These are phyloP conservation scores for Aureobasidium sp. DNA, from an alignment of 2,329 filamentous ascomycete species.

Conservation along the genomic window DNA sequence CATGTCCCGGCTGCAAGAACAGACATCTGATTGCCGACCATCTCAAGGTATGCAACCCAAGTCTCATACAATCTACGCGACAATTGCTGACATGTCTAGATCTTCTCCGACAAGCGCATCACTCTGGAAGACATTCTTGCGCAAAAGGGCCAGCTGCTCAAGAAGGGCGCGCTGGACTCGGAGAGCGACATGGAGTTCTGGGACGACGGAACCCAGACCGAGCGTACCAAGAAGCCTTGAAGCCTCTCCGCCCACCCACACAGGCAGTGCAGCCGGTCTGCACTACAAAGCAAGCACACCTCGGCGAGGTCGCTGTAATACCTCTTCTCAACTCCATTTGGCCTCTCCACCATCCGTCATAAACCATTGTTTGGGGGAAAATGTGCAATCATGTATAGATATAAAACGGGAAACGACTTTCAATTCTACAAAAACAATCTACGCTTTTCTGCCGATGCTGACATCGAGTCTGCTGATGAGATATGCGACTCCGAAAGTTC, in stretches of 20 bases:
- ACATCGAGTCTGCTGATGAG: constrained; percentile 70
- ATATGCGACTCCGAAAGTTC: constrained; percentile 70
- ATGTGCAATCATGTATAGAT: neutral
- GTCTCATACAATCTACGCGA: neutral
- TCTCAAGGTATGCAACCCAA: constrained; percentile 47
- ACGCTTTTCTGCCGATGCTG: constrained; percentile 54
- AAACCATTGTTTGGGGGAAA: neutral
- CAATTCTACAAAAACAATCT: constrained; percentile 14
- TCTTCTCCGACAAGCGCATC: constrained; percentile 64
- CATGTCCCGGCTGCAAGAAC: constrained; percentile 78
- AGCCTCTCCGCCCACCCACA: neutral
- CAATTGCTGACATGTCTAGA: constrained; percentile 33
- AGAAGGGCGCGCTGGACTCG: constrained; percentile 62
- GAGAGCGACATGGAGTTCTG: constrained; percentile 91
- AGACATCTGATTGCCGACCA: constrained; percentile 91
- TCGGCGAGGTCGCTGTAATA: neutral
- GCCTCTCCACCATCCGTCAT: neutral
- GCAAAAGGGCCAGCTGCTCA: constrained; percentile 67
- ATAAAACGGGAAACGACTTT: neutral
- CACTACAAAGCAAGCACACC: neutral
- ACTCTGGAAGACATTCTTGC: constrained; percentile 72
- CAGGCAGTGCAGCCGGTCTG: constrained; percentile 9
- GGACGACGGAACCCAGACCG: constrained; percentile 51
- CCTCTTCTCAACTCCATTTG: neutral
- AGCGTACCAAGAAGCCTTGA: constrained; percentile 5